These are phyloP conservation scores for Diutina rugosa DNA, from an alignment of 1,139 yeast genomes.

Conservation along the genomic window DNA sequence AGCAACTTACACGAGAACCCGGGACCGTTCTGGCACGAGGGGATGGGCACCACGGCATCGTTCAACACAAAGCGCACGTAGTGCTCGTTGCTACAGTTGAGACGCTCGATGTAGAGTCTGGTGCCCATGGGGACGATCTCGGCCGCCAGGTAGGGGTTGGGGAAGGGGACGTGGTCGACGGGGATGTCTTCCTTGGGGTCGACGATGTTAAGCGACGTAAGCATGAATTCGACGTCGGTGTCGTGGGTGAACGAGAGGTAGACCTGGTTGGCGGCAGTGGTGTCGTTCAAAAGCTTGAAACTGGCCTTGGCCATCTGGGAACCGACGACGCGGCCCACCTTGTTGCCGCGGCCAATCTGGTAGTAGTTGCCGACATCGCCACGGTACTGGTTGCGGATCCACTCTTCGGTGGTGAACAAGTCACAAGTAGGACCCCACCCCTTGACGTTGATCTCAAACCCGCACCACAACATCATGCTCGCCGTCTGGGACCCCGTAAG, in stretches of 20 bases:
- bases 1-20: slow-evolving; percentile 2
- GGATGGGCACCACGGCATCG: slow-evolving; percentile 3
- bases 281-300: slow-evolving; percentile 23
- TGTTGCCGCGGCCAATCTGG: slow-evolving; percentile 38
- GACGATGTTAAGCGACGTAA: not conserved
- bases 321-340: slow-evolving; percentile 28
- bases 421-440: slow-evolving; percentile 39
- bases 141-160: not conserved
- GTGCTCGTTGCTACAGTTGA: not conserved
- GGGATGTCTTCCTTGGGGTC: not conserved
- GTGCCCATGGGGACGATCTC: slow-evolving; percentile 3
- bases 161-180: not conserved
- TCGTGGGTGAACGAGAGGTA: slow-evolving; percentile 2
- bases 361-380: slow-evolving; percentile 34
- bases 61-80: slow-evolving; percentile 2
- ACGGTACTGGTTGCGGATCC: slow-evolving; percentile 27
- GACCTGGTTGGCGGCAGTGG: slow-evolving; percentile 1
- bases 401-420: slow-evolving; percentile 39
- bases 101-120: not conserved
- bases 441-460: slow-evolving; percentile 37
- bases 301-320: slow-evolving; percentile 38
- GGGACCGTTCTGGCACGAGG: not conserved
- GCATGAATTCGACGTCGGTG: slow-evolving; percentile 1
- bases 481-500: slow-evolving; percentile 27
- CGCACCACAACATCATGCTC: slow-evolving; percentile 32